phyloP scores from a whole-genome alignment of 306 rosid species.

The Prunus armeniaca region DNA sequence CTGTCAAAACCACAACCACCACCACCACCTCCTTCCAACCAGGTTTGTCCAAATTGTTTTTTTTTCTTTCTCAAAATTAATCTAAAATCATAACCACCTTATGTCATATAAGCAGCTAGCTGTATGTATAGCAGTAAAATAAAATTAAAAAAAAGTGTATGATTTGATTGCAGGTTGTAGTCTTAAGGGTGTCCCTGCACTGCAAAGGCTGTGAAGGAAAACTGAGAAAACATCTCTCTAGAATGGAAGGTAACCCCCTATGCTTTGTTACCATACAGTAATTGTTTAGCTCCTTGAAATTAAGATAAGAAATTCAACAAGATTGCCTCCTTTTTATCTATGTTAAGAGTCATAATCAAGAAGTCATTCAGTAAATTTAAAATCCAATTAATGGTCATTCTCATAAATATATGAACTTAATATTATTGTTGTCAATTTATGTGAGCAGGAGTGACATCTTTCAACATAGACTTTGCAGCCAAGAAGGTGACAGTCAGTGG shows the following conservation, averaged over 20 bases:
- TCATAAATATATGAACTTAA: background rate
- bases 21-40: slow-evolving; percentile 34
- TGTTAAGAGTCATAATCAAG: background rate
- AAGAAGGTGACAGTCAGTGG: slow-evolving; percentile 91
- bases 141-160: background rate
- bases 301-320: background rate
- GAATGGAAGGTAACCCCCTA: slow-evolving; percentile 68
- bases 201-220: slow-evolving; percentile 97
- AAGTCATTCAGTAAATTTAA: background rate
- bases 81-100: too few species aligned
- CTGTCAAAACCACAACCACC: slow-evolving; percentile 26
- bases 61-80: background rate
- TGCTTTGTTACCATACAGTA: background rate
- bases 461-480: slow-evolving; percentile 80
- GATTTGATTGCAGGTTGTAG: slow-evolving; percentile 60
- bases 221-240: slow-evolving; percentile 83
- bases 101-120: too few species aligned
- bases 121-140: background rate
- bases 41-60: slow-evolving; percentile 39
- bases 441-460: slow-evolving; percentile 76
- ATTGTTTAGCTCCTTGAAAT: background rate
- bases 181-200: slow-evolving; percentile 86
- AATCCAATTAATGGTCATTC: background rate
- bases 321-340: background rate
- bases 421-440: background rate